Base-by-base conservation (phyloP, 2,329 filamentous ascomycete genomes). In the Byssochlamys sp. region DNA sequence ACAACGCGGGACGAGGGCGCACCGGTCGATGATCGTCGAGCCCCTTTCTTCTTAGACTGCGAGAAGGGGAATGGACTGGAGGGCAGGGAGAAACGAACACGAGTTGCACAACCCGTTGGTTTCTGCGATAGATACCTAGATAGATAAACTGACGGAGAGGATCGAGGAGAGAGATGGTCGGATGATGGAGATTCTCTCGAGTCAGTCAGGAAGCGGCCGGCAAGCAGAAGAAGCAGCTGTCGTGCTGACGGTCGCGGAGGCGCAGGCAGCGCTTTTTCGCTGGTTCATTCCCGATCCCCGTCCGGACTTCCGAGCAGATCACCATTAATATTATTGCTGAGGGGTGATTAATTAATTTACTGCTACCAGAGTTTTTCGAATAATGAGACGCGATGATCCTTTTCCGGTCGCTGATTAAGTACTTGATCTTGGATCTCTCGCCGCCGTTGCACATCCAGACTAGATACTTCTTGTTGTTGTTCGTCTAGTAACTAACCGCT, bases 21-120 rank as follows among this genome's bases (percentile, higher is more conserved):
- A 61, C 61, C 60, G 52, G 53, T 25, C 26, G 57, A 52, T 57
- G 60, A 63, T 63, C 61, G 50, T 63, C 61, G 53, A 61, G 60
- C 58, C 59, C 55, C 61, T 59, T 61, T 58, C 60, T 63, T 56
- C 24, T 55, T 45, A 45, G 39, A 45, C 39, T 45, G 39, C 39
- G 39, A 45, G 39, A 45, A 19, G 39, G n/a, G n/a, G 39, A n/a
- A 19, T 19, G 39, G 19, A 19, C n/a, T 51, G 24, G n/a, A 51
- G n/a, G 14, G 12, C 35, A 6, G 39, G 12, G n/a, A 19, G 29
- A 31, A 31, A 31, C 29, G 29, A 31, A 19, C 19, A 19, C 19
- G 19, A 19, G 19, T 19, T 19, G 29, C 29, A 31, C 29, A 31
- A 31, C 7, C 29, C 4, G 29, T 31, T 45, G n/a, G n/a, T 45